Evolutionary conservation across 2,329 filamentous ascomycete species (phyloP).

Genomic region (Cladobotryum protrusum): DNA sequence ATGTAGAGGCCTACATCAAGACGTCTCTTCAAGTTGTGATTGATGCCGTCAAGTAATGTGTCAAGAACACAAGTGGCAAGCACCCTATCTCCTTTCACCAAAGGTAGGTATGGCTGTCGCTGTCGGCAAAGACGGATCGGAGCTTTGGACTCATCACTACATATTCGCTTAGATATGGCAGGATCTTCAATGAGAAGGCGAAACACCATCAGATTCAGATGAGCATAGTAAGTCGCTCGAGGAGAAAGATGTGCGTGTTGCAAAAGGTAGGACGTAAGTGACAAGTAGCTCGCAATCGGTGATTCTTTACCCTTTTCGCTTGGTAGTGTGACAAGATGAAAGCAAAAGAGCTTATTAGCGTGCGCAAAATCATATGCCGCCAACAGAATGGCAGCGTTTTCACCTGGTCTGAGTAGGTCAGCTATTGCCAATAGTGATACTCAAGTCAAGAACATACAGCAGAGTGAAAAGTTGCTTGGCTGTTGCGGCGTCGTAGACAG

Average conservation of each 20-base stretch:
- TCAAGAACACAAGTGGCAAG: constrained; percentile 75
- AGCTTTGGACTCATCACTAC: constrained; percentile 68
- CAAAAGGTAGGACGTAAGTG: constrained; percentile 83
- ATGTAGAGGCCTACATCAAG: constrained; percentile 82
- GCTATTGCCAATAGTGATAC: background rate
- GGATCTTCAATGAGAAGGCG: constrained; percentile 84
- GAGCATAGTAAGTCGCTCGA: constrained; percentile 73
- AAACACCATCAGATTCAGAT: constrained; percentile 78
- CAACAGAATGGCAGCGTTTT: constrained; percentile 72
- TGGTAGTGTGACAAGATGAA: constrained; percentile 64
- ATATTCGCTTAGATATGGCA: constrained; percentile 73
- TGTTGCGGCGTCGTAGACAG: constrained; percentile 66
- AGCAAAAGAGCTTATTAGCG: constrained; percentile 92
- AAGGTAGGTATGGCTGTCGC: constrained; percentile 75
- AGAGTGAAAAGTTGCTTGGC: constrained; percentile 74
- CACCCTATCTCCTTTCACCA: constrained; percentile 65
- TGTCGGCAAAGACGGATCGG: constrained; percentile 82
- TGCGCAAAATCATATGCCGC: constrained; percentile 90
- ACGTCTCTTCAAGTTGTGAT: constrained; percentile 82
- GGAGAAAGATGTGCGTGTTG: constrained; percentile 85
- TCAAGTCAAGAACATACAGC: constrained; percentile 45
- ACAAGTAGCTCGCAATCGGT: constrained; percentile 76
- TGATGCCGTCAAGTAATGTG: constrained; percentile 82
- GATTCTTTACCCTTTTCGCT: constrained; percentile 61
- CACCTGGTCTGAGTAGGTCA: constrained; percentile 56